phyloP scores from a whole-genome alignment of 1,139 yeast species.

The Taphrina flavorubra region DNA sequence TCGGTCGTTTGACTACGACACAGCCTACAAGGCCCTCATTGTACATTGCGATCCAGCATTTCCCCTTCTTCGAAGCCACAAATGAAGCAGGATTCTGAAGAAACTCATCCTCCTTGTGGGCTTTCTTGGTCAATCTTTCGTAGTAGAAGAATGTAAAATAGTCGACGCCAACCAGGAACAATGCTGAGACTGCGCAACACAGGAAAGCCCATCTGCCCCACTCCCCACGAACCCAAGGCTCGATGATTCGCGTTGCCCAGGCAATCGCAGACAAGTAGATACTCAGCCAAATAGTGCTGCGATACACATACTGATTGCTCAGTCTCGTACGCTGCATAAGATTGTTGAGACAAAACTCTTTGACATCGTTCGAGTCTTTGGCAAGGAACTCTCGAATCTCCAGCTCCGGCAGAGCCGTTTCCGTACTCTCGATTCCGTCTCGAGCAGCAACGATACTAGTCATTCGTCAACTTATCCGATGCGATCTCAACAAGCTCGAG shows the following conservation, averaged over 20 bases:
- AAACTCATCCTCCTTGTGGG: slow-evolving; percentile 3
- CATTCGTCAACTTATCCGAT: neutral
- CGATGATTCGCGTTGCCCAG: slow-evolving; percentile 17
- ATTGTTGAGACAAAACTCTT: slow-evolving; percentile 33
- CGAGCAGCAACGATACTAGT: neutral
- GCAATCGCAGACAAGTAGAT: slow-evolving; percentile 25
- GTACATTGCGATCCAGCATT: slow-evolving; percentile 34
- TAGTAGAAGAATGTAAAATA: slow-evolving; percentile 26
- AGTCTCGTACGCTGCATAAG: slow-evolving; percentile 35
- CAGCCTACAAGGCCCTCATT: slow-evolving; percentile 14
- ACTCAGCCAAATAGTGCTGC: slow-evolving; percentile 20
- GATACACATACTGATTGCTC: slow-evolving; percentile 30
- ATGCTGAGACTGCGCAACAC: slow-evolving; percentile 32
- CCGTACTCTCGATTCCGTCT: neutral
- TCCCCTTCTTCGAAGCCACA: neutral
- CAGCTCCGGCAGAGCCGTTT: slow-evolving; percentile 21
- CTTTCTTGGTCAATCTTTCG: slow-evolving; percentile 15
- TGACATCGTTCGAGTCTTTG: slow-evolving; percentile 11
- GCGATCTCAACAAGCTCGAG: neutral
- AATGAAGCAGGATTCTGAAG: slow-evolving; percentile 14
- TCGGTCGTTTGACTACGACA: slow-evolving; percentile 13
- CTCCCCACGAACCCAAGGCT: slow-evolving; percentile 28
- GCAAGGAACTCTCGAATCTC: slow-evolving; percentile 11
- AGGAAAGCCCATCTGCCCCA: slow-evolving; percentile 37
- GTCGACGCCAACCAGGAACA: slow-evolving; percentile 33